Evolutionary conservation across 1,139 yeast genomes (phyloP).

Genomic region (Nakaseomyces sp.): DNA sequence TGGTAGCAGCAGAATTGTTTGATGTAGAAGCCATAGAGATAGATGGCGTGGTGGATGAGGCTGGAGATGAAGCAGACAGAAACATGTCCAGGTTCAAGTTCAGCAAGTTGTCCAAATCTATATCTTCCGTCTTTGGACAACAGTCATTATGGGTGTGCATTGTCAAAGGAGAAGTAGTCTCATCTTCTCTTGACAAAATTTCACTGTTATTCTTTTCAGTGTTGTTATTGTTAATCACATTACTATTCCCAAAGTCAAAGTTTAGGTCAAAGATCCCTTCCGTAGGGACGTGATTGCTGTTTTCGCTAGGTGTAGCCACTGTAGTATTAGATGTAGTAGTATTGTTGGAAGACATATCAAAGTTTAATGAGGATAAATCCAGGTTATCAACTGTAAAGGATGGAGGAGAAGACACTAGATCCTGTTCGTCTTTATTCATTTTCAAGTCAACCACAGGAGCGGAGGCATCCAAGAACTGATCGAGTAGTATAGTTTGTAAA

Average conservation of each 20-base stretch:
- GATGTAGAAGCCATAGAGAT: background rate
- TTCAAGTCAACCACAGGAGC: slow-evolving; percentile 2
- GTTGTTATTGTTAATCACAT: slow-evolving; percentile 3
- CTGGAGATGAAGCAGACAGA: slow-evolving; percentile 1
- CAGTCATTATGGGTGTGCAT: background rate
- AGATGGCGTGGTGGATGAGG: background rate
- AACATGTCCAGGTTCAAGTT: slow-evolving; percentile 4
- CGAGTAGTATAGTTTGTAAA: slow-evolving; percentile 2
- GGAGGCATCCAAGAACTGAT: slow-evolving; percentile 1
- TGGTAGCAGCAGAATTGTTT: background rate
- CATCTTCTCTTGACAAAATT: background rate
- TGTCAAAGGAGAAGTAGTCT: background rate
- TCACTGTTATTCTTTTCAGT: background rate
- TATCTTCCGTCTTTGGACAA: background rate
- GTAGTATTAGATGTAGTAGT: slow-evolving; percentile 3
- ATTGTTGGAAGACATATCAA: slow-evolving; percentile 2
- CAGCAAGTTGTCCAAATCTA: slow-evolving; percentile 2
- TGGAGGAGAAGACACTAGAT: slow-evolving; percentile 2
- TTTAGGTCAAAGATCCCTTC: slow-evolving; percentile 10
- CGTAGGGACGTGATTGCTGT: background rate
- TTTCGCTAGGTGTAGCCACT: background rate
- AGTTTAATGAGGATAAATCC: background rate
- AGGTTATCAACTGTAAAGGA: background rate
- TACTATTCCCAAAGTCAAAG: slow-evolving; percentile 7
- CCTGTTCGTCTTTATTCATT: background rate